Base-by-base conservation (phyloP, 495 filamentous ascomycete genomes). In the Apodospora peruviana region DNA sequence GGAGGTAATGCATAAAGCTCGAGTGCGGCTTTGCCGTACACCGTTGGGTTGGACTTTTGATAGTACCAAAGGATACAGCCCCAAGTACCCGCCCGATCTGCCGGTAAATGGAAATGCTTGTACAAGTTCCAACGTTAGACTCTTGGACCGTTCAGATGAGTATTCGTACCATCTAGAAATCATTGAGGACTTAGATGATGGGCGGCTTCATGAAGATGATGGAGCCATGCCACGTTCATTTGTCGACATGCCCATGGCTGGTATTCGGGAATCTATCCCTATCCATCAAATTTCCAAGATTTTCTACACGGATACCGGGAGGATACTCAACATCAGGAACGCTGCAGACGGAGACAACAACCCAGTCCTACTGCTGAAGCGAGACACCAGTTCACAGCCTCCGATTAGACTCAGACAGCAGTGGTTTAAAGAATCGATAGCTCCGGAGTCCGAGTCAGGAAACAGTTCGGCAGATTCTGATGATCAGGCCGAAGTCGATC, bases 251-350 rank as follows among this genome's bases (percentile, higher is more conserved):
- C 45, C 66, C 7, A 61, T 67, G 21, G 91, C 93, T 19, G 94
- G 94, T 4, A 83, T 97, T 17, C 75, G 90, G 24, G 87, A 95
- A 55, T 75, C 82, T 22, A 73, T 99, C 5, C 93, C 94, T 0
- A 84, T 99, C 25, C 84, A 94, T 61, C 84, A 97, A 57, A 81
- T 97, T 9, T 88, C 89, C 19, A 97, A 94, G 57, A 93, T 99
- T 20, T 97, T 99, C 66, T 99, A 97, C 56, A 91, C 93, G 12
- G 89, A 96, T 55, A 96, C 93, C 3, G 91, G 94, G 20, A 87
- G 86, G 60, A 91, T 99, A 16, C 77, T 99, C 27, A 95, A 94
- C 48, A 96, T 97, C 48, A 84, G 82, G 27, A 80, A 77, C 32
- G 81, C 88, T 24, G 82, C 82, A 4, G 75, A 78, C 7, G 87